These are phyloP conservation scores for Carex myosuroides DNA, from an alignment of 176 grass and related monocot species.

Conservation along the genomic window DNA sequence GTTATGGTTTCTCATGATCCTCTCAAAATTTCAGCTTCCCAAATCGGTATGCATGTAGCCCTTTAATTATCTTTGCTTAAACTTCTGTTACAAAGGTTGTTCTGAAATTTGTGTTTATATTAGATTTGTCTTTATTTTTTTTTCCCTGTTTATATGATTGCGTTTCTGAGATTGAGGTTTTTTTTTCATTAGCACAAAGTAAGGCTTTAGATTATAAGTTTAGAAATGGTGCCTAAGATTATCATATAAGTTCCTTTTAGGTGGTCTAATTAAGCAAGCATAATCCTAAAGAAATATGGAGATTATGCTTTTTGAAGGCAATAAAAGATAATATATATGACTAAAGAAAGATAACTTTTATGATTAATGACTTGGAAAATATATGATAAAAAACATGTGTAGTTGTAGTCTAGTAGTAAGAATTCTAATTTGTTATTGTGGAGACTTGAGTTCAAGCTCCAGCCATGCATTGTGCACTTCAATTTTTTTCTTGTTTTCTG, in stretches of 20 bases:
- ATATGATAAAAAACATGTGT: no score
- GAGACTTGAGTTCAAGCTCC: no score
- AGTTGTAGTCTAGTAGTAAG: no score
- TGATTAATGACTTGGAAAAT: background rate
- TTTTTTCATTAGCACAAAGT: background rate
- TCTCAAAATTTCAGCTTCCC: constrained; percentile 26
- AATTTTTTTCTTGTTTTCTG: no score
- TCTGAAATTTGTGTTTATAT: no score
- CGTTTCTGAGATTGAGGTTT: background rate
- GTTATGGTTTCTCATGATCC: constrained; percentile 64
- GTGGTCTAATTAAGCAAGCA: background rate
- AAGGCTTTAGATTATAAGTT: background rate
- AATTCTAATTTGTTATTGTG: no score
- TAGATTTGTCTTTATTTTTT: background rate
- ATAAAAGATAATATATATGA: background rate
- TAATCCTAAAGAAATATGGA: background rate
- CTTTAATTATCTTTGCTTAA: background rate
- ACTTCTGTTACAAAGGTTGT: no score
- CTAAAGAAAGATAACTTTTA: no score
- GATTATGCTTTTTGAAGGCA: background rate
- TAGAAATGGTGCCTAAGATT: background rate
- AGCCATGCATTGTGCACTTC: no score
- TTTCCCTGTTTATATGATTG: background rate
- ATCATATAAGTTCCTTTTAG: background rate
- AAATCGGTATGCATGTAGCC: constrained; percentile 28